Base-by-base conservation (phyloP, 768 basidiomycete species). In the Pholiota conissans region DNA sequence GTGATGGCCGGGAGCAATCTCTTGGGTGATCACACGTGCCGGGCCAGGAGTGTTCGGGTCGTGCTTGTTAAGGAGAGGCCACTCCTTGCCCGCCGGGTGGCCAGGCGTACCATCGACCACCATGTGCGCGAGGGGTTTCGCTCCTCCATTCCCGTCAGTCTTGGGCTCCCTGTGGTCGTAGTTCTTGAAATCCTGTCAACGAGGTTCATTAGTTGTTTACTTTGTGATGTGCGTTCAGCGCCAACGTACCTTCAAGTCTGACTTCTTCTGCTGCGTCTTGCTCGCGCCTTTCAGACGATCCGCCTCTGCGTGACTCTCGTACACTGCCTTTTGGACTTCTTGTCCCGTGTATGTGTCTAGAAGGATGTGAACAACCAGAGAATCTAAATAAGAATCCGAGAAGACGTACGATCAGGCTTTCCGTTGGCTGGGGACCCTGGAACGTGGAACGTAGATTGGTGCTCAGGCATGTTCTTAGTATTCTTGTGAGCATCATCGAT, bases 1-100 rank as follows among this genome's bases (percentile, higher is more conserved):
- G 5, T 52, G 42, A 32, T 40, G 30, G 26, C 58, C 52, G 5
- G n/a, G 48, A 5, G 18, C 27, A 5, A 48, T 57, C n/a, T 35
- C 16, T 34, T 57, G 56, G 1, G 49, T 57, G 35, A 57, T 57
- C 13, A 57, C 56, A 24, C 56, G 56, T 18, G 56, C 56, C 20
- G 56, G 56, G 24, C 56, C 40, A 4, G 18, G 35, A 5, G 11
- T 18, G 3, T 24, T 14, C 8, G 54, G 24, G 30, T 10, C 20
- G 29, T 27, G 54, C 5, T 40, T 14, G 30, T 50, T 53, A 24
- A 40, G 52, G 26, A 37, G 51, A 24, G 30, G 30, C 3, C 29
- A 26, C 46, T 26, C 52, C 39, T 20, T 54, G 22, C 46, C 52
- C 6, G 30, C 7, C 6, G 30, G 30, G 30, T 32, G 30, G 40